Conservation (phyloP, 805 yeast genomes). For the Lachancea sp. region DNA sequence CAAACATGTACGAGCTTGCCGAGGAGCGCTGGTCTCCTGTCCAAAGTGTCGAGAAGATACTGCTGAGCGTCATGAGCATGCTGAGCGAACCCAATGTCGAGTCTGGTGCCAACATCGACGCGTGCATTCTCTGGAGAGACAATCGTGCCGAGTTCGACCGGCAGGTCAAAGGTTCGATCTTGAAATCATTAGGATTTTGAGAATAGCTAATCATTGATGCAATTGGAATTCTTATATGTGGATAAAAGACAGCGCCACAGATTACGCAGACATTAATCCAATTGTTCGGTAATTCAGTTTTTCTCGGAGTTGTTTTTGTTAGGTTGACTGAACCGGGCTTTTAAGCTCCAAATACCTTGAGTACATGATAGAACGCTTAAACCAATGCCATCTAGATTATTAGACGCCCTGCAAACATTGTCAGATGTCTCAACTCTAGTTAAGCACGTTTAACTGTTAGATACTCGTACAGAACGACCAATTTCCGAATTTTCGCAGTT, state of each 20-base stretch:
- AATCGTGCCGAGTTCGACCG: slow-evolving; percentile 60
- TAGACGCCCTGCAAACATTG: too few relatives aligned
- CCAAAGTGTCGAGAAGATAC: slow-evolving; percentile 94
- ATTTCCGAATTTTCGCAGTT: background rate
- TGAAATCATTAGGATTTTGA: slow-evolving; percentile 62
- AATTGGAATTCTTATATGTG: too few relatives aligned
- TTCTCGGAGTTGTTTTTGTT: too few relatives aligned
- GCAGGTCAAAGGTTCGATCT: slow-evolving; percentile 61
- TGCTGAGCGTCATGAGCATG: slow-evolving; percentile 91
- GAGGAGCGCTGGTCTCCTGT: slow-evolving; percentile 98
- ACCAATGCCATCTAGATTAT: too few relatives aligned
- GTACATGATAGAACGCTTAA: too few relatives aligned
- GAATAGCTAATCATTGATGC: too few relatives aligned
- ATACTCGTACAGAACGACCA: background rate
- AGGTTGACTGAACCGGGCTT: too few relatives aligned
- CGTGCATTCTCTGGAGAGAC: slow-evolving; percentile 85
- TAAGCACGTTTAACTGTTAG: background rate
- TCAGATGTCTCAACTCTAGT: too few relatives aligned
- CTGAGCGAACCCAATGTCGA: slow-evolving; percentile 94
- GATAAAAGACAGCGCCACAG: too few relatives aligned
- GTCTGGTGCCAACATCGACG: slow-evolving; percentile 86
- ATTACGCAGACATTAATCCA: too few relatives aligned
- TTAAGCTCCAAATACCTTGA: too few relatives aligned
- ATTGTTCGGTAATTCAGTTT: too few relatives aligned
- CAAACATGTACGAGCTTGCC: slow-evolving; percentile 89